A percentile compares a stretch with the other conserved stretches of the same genome.
phyloP scores from a whole-genome alignment of 2,329 filamentous ascomycete species.

The Helminthosporium solani region DNA sequence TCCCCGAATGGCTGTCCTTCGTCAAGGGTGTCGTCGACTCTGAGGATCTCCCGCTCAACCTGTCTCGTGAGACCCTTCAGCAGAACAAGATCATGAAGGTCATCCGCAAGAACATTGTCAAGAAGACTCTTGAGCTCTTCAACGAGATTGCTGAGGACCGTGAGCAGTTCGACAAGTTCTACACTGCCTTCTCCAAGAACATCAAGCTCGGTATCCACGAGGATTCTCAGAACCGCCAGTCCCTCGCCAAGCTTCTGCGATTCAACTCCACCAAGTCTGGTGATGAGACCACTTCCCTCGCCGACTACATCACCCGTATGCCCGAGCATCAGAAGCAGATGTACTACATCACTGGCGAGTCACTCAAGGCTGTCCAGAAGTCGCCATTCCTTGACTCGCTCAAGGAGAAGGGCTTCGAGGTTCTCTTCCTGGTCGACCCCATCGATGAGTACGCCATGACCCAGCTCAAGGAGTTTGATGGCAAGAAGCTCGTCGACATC shows the following conservation, averaged over 20 bases:
- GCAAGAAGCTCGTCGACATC: conserved; percentile 99
- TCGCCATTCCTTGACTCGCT: conserved; percentile 98
- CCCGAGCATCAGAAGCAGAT: conserved; percentile 99
- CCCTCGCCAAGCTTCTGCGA: conserved; percentile 95
- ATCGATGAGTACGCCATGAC: conserved; percentile 99
- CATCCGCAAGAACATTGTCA: conserved; percentile 99
- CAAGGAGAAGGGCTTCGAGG: conserved; percentile 99
- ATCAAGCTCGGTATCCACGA: conserved; percentile 99
- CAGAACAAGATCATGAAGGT: conserved; percentile 99
- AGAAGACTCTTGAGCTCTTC: conserved; percentile 99
- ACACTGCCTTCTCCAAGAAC: conserved; percentile 99
- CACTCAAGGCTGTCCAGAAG: conserved; percentile 95
- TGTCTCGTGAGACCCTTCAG: conserved; percentile 99
- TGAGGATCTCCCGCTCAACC: conserved; percentile 97
- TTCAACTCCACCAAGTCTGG: conserved; percentile 99
- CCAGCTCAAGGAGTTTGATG: conserved; percentile 99
- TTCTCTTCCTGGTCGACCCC: conserved; percentile 98
- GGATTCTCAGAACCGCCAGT: conserved; percentile 92
- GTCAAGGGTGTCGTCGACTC: conserved; percentile 99
- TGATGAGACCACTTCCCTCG: conserved; percentile 89
- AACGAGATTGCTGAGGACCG: conserved; percentile 98
- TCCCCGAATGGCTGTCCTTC: conserved; percentile 99
- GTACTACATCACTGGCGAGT: conserved; percentile 99
- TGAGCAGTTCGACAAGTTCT: conserved; percentile 99
- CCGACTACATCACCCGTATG: conserved; percentile 99